A percentile compares a stretch with the other conserved stretches of the same genome.
Evolutionary conservation across 2,329 filamentous ascomycete genomes (phyloP).

Genomic region (Tolypocladium guangdongense): DNA sequence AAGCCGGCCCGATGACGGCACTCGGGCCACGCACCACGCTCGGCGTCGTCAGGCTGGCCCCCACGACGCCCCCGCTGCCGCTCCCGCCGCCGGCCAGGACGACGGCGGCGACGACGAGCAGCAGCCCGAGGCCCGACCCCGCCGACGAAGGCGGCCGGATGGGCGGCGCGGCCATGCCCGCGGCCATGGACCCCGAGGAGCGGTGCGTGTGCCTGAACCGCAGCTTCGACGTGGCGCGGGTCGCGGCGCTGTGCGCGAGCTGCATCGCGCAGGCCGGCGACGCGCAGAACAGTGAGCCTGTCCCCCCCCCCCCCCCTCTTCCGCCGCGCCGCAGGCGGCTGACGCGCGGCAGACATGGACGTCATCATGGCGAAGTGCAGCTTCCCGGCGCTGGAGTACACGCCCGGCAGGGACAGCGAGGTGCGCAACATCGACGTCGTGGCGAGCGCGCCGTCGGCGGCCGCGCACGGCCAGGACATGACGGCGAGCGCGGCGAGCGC

Average conservation of each 20-base stretch:
- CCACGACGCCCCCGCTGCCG: neutral
- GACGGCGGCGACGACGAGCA: neutral
- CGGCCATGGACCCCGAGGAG: constrained; percentile 15
- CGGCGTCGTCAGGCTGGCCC: neutral
- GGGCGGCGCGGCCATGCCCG: neutral
- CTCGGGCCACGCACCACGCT: neutral
- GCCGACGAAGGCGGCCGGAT: neutral
- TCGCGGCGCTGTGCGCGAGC: constrained; percentile 27
- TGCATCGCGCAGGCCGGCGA: constrained; percentile 23
- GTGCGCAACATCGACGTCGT: constrained; percentile 22
- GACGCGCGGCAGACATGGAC: constrained; percentile 18
- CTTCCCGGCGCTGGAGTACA: constrained; percentile 19
- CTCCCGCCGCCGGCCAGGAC: neutral
- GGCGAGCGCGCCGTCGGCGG: constrained; percentile 16
- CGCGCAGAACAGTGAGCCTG: constrained; percentile 19
- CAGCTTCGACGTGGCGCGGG: constrained; percentile 27
- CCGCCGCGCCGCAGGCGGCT: neutral
- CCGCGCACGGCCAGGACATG: constrained; percentile 1
- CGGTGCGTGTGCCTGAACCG: constrained; percentile 26
- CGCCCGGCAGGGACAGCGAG: constrained; percentile 16
- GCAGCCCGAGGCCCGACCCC: neutral
- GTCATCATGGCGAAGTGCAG: constrained; percentile 24
- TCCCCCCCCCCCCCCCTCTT: too few relatives aligned
- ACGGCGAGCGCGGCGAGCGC: constrained; percentile 1
- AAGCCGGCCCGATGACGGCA: neutral